Evolutionary conservation across 306 rosid genomes (phyloP).

Genomic region (Corylus heterophylla): DNA sequence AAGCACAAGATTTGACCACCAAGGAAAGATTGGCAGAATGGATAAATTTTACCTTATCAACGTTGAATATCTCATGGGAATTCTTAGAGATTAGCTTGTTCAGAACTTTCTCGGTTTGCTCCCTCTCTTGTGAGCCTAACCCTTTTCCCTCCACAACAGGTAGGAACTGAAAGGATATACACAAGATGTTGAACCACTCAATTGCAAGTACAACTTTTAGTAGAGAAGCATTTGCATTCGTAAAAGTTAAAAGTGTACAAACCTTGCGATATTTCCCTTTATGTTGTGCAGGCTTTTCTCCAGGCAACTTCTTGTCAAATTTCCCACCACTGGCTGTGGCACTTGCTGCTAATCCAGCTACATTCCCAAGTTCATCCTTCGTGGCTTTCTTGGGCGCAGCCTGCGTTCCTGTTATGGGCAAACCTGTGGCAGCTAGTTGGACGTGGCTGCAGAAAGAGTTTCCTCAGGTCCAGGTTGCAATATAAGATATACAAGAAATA

Average conservation of each 20-base stretch:
- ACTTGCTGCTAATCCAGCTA: constrained; percentile 87
- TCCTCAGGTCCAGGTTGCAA: constrained; percentile 4
- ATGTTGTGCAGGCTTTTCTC: constrained; percentile 81
- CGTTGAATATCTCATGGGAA: constrained; percentile 77
- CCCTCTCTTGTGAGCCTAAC: constrained; percentile 59
- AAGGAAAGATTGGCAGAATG: constrained; percentile 4
- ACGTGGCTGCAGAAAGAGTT: constrained; percentile 62
- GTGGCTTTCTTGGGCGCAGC: constrained; percentile 67
- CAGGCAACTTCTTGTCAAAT: constrained; percentile 81
- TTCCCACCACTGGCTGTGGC: constrained; percentile 97
- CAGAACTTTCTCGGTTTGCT: constrained; percentile 82
- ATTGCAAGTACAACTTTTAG: background rate
- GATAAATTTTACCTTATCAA: constrained; percentile 58
- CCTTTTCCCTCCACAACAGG: constrained; percentile 84
- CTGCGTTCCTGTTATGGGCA: constrained; percentile 92
- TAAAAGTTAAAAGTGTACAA: constrained; percentile 11
- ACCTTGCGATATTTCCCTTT: constrained; percentile 91
- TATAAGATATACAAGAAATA: background rate
- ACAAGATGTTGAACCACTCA: constrained; percentile 17
- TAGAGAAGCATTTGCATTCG: constrained; percentile 7
- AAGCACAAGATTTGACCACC: constrained; percentile 1
- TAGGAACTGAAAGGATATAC: constrained; percentile 57
- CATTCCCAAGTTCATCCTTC: constrained; percentile 73
- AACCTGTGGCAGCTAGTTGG: constrained; percentile 84
- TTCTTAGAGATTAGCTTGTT: constrained; percentile 82